Percentiles rank a stretch among this genome's conserved stretches.
phyloP scores from a whole-genome alignment of 139 green algal species.

The Picochlorum sp. region DNA sequence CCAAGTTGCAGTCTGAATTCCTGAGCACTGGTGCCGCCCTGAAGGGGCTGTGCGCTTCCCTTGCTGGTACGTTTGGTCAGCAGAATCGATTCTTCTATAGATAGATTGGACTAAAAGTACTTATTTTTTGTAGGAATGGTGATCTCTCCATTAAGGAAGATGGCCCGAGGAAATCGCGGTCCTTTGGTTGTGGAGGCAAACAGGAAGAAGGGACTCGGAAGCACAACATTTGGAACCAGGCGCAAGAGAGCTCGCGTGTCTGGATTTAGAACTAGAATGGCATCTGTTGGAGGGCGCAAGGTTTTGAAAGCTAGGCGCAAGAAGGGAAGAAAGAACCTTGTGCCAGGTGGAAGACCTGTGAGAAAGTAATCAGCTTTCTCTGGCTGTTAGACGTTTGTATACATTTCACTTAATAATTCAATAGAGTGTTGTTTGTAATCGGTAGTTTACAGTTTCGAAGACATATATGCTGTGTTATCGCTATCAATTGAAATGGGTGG shows the following conservation, averaged over 20 bases:
- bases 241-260: conserved; percentile 56
- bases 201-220: conserved; percentile 54
- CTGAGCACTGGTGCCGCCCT: conserved; percentile 18
- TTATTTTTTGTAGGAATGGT: conserved; percentile 18
- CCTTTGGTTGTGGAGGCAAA: conserved; percentile 57
- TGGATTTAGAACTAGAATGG: conserved; percentile 59
- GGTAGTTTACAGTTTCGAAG: conserved; percentile 1
- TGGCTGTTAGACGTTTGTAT: not conserved
- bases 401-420: conserved; percentile 1
- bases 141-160: conserved; percentile 1
- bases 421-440: not conserved
- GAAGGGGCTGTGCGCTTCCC: conserved; percentile 23
- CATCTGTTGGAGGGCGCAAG: conserved; percentile 46
- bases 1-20: conserved; percentile 26
- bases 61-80: conserved; percentile 21
- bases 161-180: conserved; percentile 18
- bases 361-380: conserved; percentile 11
- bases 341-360: conserved; percentile 34
- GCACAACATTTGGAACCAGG: conserved; percentile 51
- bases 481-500: conserved; percentile 33
- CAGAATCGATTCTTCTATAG: not conserved
- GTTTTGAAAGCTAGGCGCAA: conserved; percentile 50
- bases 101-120: not conserved
- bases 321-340: conserved; percentile 55
- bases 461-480: not conserved